Base-by-base conservation (phyloP, 306 rosid genomes). In the Rosa lucieae region DNA sequence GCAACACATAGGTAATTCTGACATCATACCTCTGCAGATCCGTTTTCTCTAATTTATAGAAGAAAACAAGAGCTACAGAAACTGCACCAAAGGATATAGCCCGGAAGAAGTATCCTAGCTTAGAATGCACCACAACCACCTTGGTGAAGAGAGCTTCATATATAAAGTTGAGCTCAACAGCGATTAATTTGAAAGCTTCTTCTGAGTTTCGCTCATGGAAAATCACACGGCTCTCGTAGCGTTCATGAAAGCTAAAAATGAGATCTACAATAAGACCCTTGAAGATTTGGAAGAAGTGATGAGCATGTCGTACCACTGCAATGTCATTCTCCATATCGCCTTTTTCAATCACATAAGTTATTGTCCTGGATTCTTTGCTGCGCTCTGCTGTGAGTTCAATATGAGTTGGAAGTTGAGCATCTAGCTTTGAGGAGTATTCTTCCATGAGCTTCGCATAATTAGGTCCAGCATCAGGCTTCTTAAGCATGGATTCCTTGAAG, bases 141-240 rank as follows among this genome's bases (percentile, higher is more conserved):
- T 89, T 87, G 8, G 90, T 89, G 52, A 73, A 85, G 66, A 89
- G 86, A 77, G 77, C 82, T 67, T 85, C 84, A n/a, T 85, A 89
- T 1, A 87, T 62, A 83, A 85, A 87, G 82, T 87, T 87, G 74
- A 87, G 90, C 23, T 87, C 90, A 14, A 79, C 77, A 2, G 79
- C 77, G 29, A 89, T 72, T 4, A 87, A 49, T 21, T 67, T 78
- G 5, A 87, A 59, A 48, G 87, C 86, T 18, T 83, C 84, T 12
- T 3, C 21, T 0, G 83, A 3, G 3, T 18, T 1, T 73, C 17
- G 32, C 0, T 21, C 0, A 1, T 37, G 51, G 39, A 87, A 89
- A 63, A 76, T 74, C 0, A 20, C 43, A 8, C 85, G 86, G 79
- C 87, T 86, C 2, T 79, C 82, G 1, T 18, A 46, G 2, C 86